Evolutionary conservation across 225 moss, liverwort and hornwort species (phyloP).

Genomic region (Straminergon stramineum): DNA sequence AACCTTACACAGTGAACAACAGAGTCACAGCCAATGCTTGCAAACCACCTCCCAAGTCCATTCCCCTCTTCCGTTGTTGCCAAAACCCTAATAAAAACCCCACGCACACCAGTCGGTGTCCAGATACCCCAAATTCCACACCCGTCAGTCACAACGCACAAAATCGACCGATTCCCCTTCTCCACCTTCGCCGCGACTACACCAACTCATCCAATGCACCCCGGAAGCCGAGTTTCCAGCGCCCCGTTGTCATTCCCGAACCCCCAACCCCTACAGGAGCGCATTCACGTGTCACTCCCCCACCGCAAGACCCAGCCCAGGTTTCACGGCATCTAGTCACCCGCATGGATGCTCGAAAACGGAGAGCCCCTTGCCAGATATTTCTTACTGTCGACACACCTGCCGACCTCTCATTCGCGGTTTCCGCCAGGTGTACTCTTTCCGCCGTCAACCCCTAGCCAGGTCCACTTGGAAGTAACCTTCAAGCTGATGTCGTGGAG

Average conservation of each 20-base stretch:
- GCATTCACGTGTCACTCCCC: neutral
- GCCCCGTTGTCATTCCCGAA: neutral
- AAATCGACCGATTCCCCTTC: neutral
- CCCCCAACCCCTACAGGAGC: neutral
- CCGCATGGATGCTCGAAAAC: too few relatives aligned
- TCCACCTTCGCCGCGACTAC: neutral
- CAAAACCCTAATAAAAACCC: neutral
- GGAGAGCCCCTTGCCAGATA: neutral
- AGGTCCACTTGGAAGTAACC: neutral
- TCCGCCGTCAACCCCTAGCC: neutral
- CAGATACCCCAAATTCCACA: neutral
- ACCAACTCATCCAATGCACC: neutral
- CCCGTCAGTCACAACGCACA: neutral
- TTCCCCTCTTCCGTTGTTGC: too few relatives aligned
- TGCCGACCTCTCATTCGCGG: neutral
- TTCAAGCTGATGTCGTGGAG: neutral
- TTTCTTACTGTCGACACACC: neutral
- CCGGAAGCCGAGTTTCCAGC: neutral
- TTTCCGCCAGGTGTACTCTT: neutral
- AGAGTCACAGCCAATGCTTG: neutral
- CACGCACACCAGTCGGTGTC: neutral
- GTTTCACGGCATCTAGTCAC: neutral
- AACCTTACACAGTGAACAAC: neutral
- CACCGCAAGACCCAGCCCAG: neutral
- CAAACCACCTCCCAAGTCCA: neutral